phyloP scores from a whole-genome alignment of 768 basidiomycete genomes.

The Leccinum uliginosum region DNA sequence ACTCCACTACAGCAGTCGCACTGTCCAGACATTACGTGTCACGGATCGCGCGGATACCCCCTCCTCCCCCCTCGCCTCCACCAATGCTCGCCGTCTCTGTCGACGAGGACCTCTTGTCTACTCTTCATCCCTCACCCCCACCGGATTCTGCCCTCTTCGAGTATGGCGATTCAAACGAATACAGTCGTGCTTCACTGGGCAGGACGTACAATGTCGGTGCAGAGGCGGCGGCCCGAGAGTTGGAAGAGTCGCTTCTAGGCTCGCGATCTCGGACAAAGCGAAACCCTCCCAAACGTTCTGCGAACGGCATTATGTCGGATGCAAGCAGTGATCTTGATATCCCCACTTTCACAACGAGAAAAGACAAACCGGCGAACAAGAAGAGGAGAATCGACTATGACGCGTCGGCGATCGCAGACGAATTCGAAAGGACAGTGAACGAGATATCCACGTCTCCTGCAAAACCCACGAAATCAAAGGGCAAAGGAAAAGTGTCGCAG shows the following conservation, averaged over 20 bases:
- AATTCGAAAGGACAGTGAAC: constrained; percentile 41
- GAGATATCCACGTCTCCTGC: constrained; percentile 35
- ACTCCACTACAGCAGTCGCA: constrained; percentile 51
- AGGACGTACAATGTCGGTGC: constrained; percentile 30
- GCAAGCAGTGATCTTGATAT: constrained; percentile 55
- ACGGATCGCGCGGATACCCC: constrained; percentile 45
- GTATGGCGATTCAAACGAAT: constrained; percentile 22
- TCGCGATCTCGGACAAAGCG: constrained; percentile 33
- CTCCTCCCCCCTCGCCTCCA: constrained; percentile 37
- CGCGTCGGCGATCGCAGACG: constrained; percentile 38
- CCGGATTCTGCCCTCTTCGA: constrained; percentile 30
- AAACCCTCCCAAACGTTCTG: constrained; percentile 47
- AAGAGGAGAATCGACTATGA: constrained; percentile 56
- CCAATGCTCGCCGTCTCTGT: constrained; percentile 26
- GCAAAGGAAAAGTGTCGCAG: constrained; percentile 46
- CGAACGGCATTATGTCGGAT: constrained; percentile 49
- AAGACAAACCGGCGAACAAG: constrained; percentile 49
- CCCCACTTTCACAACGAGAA: constrained; percentile 27
- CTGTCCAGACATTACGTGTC: constrained; percentile 34
- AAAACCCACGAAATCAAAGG: constrained; percentile 39
- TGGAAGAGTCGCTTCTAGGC: constrained; percentile 54
- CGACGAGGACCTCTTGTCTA: constrained; percentile 35
- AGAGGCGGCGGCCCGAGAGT: constrained; percentile 54
- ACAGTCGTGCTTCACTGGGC: constrained; percentile 19
- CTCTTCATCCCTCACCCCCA: constrained; percentile 35